Evolutionary conservation across 768 basidiomycete species (phyloP).

Genomic region (Tricholoma flavovirens): DNA sequence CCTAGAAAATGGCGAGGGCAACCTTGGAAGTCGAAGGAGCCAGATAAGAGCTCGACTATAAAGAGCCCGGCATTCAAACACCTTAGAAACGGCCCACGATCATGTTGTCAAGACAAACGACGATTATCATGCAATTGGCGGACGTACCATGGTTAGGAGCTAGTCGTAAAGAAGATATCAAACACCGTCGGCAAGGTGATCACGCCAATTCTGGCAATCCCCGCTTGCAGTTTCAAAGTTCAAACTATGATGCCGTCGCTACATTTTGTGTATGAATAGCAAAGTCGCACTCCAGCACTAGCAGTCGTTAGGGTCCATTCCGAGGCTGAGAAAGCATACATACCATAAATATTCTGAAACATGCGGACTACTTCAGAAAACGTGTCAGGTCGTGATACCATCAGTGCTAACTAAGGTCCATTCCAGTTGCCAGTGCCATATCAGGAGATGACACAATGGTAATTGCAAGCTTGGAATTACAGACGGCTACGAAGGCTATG

Average conservation of each 20-base stretch:
- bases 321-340: background rate
- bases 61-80: conserved; percentile 28
- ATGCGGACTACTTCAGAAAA: background rate
- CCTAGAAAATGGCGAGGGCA: conserved; percentile 22
- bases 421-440: background rate
- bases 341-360: no score
- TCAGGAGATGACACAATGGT: no score
- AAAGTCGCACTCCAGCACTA: background rate
- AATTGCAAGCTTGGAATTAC: background rate
- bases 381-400: background rate
- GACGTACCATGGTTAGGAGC: conserved; percentile 22
- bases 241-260: conserved; percentile 15
- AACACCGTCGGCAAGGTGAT: conserved; percentile 64
- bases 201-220: conserved; percentile 23
- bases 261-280: background rate
- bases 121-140: conserved; percentile 31
- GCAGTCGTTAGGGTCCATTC: background rate
- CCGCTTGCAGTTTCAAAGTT: background rate
- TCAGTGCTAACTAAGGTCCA: background rate
- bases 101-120: conserved; percentile 46
- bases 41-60: conserved; percentile 30
- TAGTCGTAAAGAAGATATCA: conserved; percentile 38
- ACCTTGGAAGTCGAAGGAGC: conserved; percentile 32
- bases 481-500: no score
- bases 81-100: conserved; percentile 55